Conservation (phyloP, 495 filamentous ascomycete species). For the Pyronema domesticum region DNA sequence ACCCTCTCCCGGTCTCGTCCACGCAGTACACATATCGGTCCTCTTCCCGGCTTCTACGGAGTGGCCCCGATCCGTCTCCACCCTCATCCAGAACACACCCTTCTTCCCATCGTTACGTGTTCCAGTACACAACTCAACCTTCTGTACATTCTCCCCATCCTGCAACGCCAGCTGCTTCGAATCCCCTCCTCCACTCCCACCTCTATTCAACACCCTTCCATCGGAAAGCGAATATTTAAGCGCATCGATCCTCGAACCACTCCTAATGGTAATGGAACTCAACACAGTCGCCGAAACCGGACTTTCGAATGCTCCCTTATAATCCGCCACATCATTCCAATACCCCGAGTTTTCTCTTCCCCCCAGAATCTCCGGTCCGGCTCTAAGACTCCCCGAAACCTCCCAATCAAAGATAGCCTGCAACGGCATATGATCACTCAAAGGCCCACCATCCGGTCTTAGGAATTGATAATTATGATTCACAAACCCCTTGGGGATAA, state of each 20-base stretch:
- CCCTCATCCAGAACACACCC: slow-evolving; percentile 1
- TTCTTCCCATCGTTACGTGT: neutral
- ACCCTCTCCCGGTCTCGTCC: neutral
- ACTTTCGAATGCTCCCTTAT: slow-evolving; percentile 8
- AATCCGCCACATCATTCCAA: slow-evolving; percentile 36
- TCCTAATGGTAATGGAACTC: slow-evolving; percentile 31
- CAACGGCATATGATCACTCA: slow-evolving; percentile 47
- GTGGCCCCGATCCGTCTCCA: neutral
- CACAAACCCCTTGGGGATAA: slow-evolving; percentile 3
- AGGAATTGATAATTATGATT: slow-evolving; percentile 8
- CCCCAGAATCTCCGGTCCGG: slow-evolving; percentile 20
- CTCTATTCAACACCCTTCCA: slow-evolving; percentile 33
- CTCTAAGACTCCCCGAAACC: slow-evolving; percentile 21
- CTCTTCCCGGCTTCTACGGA: neutral
- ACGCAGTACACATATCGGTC: neutral
- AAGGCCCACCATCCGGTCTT: slow-evolving; percentile 26
- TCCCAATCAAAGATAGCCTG: slow-evolving; percentile 37
- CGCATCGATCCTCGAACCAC: slow-evolving; percentile 33
- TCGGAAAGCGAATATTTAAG: slow-evolving; percentile 32
- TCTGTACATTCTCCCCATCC: neutral
- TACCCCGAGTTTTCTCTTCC: slow-evolving; percentile 33
- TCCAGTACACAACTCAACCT: neutral
- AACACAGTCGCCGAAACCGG: slow-evolving; percentile 25
- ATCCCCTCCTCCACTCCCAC: slow-evolving; percentile 34
- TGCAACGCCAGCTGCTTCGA: neutral